A percentile compares a stretch with the other conserved stretches of the same genome.
Evolutionary conservation across 2,329 filamentous ascomycete genomes (phyloP).

Genomic region (Cladophialophora carrionii): DNA sequence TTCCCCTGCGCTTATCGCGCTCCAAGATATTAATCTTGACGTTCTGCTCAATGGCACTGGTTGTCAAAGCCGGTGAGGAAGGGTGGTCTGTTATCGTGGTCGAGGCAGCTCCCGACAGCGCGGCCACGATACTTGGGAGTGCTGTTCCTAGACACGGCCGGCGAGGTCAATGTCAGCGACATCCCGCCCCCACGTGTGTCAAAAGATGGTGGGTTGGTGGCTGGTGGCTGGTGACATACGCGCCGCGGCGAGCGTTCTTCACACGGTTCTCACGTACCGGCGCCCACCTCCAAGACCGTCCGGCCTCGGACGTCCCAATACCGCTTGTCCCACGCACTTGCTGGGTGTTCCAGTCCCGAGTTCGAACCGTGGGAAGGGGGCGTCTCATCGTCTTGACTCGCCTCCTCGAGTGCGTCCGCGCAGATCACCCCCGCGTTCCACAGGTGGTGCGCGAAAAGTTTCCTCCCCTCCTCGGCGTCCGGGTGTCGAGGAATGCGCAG

Average conservation of each 20-base stretch:
- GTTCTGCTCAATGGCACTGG: slow-evolving; percentile 35
- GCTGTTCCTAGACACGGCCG: slow-evolving; percentile 44
- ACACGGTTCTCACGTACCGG: slow-evolving; percentile 55
- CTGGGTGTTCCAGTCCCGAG: slow-evolving; percentile 2
- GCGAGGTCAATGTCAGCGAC: no score
- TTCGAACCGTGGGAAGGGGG: slow-evolving; percentile 28
- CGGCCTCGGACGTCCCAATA: slow-evolving; percentile 54
- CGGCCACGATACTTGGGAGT: slow-evolving; percentile 47
- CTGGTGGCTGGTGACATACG: no score
- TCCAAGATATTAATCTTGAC: slow-evolving; percentile 25
- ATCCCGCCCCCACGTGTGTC: no score
- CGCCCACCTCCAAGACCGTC: slow-evolving; percentile 61
- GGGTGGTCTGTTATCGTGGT: slow-evolving; percentile 59
- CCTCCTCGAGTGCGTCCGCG: slow-evolving; percentile 48
- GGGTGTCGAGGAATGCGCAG: slow-evolving; percentile 51
- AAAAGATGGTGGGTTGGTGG: background rate
- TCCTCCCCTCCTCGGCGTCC: slow-evolving; percentile 53
- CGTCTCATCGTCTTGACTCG: slow-evolving; percentile 33
- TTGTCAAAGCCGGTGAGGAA: slow-evolving; percentile 46
- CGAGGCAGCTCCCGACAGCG: slow-evolving; percentile 44
- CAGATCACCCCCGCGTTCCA: slow-evolving; percentile 59
- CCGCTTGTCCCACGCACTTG: slow-evolving; percentile 22
- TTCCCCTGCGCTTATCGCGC: background rate
- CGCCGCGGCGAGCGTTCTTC: background rate
- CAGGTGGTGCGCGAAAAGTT: slow-evolving; percentile 62